A percentile compares a stretch with the other conserved stretches of the same genome.
phyloP scores from a whole-genome alignment of 2,329 filamentous ascomycete species.

The Fusarium sp. region DNA sequence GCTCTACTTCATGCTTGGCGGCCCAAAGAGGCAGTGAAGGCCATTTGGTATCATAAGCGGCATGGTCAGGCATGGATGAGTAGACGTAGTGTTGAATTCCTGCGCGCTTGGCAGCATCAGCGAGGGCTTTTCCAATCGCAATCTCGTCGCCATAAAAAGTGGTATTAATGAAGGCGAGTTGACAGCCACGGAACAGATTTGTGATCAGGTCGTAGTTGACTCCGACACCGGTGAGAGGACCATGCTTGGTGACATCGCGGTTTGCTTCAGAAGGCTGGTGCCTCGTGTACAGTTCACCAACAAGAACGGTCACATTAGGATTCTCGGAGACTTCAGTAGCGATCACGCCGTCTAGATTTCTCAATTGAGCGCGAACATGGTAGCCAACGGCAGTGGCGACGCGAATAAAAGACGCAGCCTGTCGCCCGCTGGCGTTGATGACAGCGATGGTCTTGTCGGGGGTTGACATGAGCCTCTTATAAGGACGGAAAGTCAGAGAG shows the following conservation, averaged over 20 bases:
- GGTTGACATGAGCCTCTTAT: conserved; percentile 69
- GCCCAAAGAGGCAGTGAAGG: conserved; percentile 90
- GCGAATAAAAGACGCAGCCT: conserved; percentile 94
- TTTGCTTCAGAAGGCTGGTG: conserved; percentile 63
- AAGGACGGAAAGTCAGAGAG: conserved; percentile 70
- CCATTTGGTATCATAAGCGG: conserved; percentile 80
- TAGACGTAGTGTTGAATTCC: conserved; percentile 94
- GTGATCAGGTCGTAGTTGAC: conserved; percentile 80
- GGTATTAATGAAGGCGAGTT: conserved; percentile 97
- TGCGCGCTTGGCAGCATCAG: conserved; percentile 87
- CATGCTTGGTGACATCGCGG: conserved; percentile 76
- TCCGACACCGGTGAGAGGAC: conserved; percentile 70
- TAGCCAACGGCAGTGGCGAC: conserved; percentile 95
- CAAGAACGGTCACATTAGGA: conserved; percentile 77
- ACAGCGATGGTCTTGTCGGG: conserved; percentile 87
- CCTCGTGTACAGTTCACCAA: conserved; percentile 72
- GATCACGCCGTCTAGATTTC: conserved; percentile 87
- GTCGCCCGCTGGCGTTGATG: conserved; percentile 95
- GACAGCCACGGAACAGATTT: conserved; percentile 83
- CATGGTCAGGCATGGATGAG: conserved; percentile 96
- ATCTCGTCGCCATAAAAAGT: conserved; percentile 97
- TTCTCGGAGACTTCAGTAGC: conserved; percentile 86
- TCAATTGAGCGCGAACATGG: conserved; percentile 90
- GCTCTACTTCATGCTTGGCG: conserved; percentile 91
- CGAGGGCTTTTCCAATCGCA: conserved; percentile 86